Evolutionary conservation across 192 early-diverging fungal genomes (phyloP).

Genomic region (Phycomyces blakesleeanus): DNA sequence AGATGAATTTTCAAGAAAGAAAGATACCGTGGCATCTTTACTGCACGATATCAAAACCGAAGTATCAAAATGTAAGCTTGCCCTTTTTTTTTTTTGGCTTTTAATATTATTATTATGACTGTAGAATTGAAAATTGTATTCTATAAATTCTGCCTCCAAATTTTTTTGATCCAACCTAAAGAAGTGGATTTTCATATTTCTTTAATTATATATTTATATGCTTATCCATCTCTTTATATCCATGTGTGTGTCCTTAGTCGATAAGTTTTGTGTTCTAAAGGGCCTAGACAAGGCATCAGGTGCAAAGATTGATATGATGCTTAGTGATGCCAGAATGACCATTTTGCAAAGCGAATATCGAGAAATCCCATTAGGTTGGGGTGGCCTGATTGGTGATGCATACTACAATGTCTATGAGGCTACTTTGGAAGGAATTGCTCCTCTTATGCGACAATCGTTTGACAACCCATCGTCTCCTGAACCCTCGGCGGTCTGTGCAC

Average conservation of each 20-base stretch:
- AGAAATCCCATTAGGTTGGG: constrained; percentile 27
- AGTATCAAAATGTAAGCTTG: neutral
- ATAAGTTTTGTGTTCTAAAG: constrained; percentile 10
- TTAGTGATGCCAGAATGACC: constrained; percentile 15
- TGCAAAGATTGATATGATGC: constrained; percentile 23
- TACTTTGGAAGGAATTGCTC: constrained; percentile 10
- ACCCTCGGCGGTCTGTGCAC: constrained; percentile 2
- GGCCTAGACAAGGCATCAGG: constrained; percentile 21
- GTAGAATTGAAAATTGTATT: no score
- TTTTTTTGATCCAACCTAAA: no score
- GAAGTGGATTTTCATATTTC: no score
- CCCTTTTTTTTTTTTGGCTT: neutral
- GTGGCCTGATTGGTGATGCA: constrained; percentile 22
- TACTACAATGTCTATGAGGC: constrained; percentile 12
- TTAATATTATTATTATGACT: neutral
- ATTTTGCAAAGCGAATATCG: constrained; percentile 28
- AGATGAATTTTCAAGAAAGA: neutral
- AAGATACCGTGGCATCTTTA: neutral
- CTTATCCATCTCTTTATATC: no score
- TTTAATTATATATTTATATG: no score
- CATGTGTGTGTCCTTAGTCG: no score
- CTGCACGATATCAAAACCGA: neutral
- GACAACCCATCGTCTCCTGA: constrained; percentile 6
- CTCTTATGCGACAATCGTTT: constrained; percentile 9
- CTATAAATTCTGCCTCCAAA: no score